Evolutionary conservation across 148 eudicot genomes (phyloP).

Genomic region (Fallopia convolvulus): DNA sequence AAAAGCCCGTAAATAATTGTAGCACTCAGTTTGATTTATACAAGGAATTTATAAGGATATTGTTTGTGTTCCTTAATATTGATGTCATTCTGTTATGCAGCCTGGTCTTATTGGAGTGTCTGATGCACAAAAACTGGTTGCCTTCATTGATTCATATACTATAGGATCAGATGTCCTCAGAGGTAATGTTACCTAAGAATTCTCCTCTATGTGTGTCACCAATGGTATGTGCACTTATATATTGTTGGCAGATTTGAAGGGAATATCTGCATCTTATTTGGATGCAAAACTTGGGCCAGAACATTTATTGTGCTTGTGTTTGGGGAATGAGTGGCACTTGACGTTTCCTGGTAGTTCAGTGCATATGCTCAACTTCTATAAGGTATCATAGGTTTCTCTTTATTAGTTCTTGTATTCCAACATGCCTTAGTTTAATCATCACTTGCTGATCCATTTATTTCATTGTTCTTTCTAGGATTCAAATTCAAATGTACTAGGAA

Average conservation of each 20-base stretch:
- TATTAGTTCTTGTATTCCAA: not conserved
- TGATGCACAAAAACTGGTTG: slow-evolving; percentile 40
- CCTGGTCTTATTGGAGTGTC: slow-evolving; percentile 54
- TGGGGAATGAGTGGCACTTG: slow-evolving; percentile 62
- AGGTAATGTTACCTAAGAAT: slow-evolving; percentile 26
- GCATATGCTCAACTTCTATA: slow-evolving; percentile 60
- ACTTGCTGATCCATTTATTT: slow-evolving; percentile 6
- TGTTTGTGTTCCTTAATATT: not conserved
- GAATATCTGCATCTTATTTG: slow-evolving; percentile 43
- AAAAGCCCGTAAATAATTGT: not conserved
- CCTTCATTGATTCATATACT: slow-evolving; percentile 57
- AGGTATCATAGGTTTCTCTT: slow-evolving; percentile 31
- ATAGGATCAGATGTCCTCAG: slow-evolving; percentile 55
- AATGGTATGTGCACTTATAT: not conserved
- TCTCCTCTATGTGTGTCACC: not conserved
- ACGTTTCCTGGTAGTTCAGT: slow-evolving; percentile 25
- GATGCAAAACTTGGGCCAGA: slow-evolving; percentile 67
- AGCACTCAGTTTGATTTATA: not conserved
- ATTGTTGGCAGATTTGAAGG: slow-evolving; percentile 46
- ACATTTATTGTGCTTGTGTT: slow-evolving; percentile 69
- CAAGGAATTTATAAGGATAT: not conserved
- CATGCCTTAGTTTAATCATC: not conserved
- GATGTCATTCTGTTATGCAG: slow-evolving; percentile 28
- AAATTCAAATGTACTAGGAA: slow-evolving; percentile 60
- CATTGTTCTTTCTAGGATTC: slow-evolving; percentile 44